Evolutionary conservation across 768 basidiomycete species (phyloP).

Genomic region (Suillus hirtellus): DNA sequence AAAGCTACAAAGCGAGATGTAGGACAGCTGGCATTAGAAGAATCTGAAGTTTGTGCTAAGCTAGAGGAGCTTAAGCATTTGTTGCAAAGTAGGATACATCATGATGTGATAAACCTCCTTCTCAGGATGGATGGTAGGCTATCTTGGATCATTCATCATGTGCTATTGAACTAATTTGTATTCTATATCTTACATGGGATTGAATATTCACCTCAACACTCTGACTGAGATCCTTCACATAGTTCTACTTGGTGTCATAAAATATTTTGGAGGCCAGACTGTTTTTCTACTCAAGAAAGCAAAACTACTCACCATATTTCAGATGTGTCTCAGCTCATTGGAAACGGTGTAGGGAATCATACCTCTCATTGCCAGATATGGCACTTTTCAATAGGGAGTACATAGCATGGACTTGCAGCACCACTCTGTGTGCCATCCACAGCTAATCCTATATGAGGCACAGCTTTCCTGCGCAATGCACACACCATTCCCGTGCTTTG

Average conservation of each 20-base stretch:
- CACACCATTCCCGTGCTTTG: no score
- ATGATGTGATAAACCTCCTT: no score
- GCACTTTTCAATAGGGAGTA: no score
- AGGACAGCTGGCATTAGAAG: background rate
- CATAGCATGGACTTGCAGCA: no score
- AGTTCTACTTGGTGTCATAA: conserved; percentile 31
- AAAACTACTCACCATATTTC: conserved; percentile 20
- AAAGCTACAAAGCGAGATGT: background rate
- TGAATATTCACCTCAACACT: conserved; percentile 34
- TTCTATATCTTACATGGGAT: no score
- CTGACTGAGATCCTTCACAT: conserved; percentile 33
- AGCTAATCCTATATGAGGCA: no score
- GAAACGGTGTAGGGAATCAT: no score
- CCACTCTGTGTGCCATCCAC: no score
- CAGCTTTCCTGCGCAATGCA: no score
- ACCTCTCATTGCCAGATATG: no score
- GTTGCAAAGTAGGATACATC: background rate
- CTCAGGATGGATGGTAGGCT: conserved; percentile 5
- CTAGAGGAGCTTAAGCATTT: conserved; percentile 5
- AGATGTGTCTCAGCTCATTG: background rate
- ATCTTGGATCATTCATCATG: no score
- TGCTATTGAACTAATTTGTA: no score
- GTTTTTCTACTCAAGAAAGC: conserved; percentile 19
- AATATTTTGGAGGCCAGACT: conserved; percentile 31
- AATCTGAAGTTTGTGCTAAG: conserved; percentile 2